These are phyloP conservation scores for Phytophthora palmivora DNA, from an alignment of 352 stramenopile genomes.

Conservation along the genomic window DNA sequence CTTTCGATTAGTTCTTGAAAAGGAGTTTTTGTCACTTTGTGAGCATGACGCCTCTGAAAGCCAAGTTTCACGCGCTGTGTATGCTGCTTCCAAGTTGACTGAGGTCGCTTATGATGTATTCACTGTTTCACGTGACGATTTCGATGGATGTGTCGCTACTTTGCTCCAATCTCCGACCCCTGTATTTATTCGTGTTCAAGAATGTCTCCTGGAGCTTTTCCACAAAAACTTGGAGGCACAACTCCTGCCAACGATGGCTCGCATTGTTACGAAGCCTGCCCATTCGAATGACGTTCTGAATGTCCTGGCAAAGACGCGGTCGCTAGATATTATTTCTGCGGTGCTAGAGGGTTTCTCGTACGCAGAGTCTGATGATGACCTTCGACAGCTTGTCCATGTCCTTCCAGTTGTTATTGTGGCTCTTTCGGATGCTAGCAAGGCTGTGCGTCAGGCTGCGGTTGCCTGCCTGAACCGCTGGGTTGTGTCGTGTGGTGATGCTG, in stretches of 20 bases:
- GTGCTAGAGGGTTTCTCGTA: constrained; percentile 63
- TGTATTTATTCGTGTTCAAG: constrained; percentile 76
- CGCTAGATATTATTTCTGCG: constrained; percentile 72
- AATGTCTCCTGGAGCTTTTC: constrained; percentile 60
- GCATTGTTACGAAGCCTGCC: constrained; percentile 42
- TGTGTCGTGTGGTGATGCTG: constrained; percentile 30
- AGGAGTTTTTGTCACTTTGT: constrained; percentile 67
- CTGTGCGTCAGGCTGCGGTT: constrained; percentile 68
- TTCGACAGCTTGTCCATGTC: constrained; percentile 50
- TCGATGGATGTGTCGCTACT: constrained; percentile 68
- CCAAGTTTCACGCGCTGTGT: constrained; percentile 30
- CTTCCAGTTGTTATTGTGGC: constrained; percentile 77
- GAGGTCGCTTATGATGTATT: constrained; percentile 51
- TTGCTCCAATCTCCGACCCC: constrained; percentile 66
- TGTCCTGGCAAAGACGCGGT: constrained; percentile 63
- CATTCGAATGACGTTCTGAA: constrained; percentile 45
- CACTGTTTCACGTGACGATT: constrained; percentile 53
- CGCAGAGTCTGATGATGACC: constrained; percentile 46
- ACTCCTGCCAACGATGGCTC: constrained; percentile 70
- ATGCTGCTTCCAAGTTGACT: constrained; percentile 61
- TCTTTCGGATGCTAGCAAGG: constrained; percentile 51
- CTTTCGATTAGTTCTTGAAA: constrained; percentile 66
- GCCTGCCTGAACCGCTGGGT: constrained; percentile 69
- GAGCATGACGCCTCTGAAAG: constrained; percentile 33
- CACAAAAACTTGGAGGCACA: constrained; percentile 54